Evolutionary conservation across 2,329 filamentous ascomycete genomes (phyloP), one percentile per base, ranked within the genome.

Genomic region (Neoscytalidium dimidiatum): DNA sequence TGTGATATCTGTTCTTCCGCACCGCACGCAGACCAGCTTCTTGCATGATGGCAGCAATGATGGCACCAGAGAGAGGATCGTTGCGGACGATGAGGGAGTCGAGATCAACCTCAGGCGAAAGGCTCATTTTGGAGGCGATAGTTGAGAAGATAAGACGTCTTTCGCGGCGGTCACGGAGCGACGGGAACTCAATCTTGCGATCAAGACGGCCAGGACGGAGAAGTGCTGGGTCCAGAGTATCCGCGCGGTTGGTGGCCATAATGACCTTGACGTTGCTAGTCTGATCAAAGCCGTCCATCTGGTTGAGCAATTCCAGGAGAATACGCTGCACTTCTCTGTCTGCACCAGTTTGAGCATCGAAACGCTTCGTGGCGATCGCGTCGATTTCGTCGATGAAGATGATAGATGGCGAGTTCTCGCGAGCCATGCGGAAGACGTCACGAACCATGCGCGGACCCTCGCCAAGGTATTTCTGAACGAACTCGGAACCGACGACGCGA

Each of bases 331-430:
- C 95, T 81, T 99, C 95, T 82, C 95, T 89, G 77, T 99, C 95
- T 70, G 95, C 95, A 78, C 95, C 95, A 3, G 95, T 99, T 81
- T 99, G 95, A 26, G 95, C 95, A 77, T 99, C 95, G 81, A 99
- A 99, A 79, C 95, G 94, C 84, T 99, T 99, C 44, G 95, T 99
- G 67, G 95, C 95, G 73, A 99, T 98, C 68, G 95, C 95, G 76
- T 99, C 95, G 72, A 99, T 97, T 79, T 99, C 95, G 77, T 99
- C 95, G 77, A 99, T 99, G 85, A 99, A 99, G 81, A 99, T 99
- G 79, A 99, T 99, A 66, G 94, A 91, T 0, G 95, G 95, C 0
- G 93, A 94, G 83, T 99, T 99, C 83, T 99, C 95, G 68, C 95
- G 90, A 41, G 95, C 95, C 95, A 99, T 99, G 68, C 95, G 88